Base-by-base conservation (phyloP, 352 stramenopile genomes). In the Pythium graminicola region DNA sequence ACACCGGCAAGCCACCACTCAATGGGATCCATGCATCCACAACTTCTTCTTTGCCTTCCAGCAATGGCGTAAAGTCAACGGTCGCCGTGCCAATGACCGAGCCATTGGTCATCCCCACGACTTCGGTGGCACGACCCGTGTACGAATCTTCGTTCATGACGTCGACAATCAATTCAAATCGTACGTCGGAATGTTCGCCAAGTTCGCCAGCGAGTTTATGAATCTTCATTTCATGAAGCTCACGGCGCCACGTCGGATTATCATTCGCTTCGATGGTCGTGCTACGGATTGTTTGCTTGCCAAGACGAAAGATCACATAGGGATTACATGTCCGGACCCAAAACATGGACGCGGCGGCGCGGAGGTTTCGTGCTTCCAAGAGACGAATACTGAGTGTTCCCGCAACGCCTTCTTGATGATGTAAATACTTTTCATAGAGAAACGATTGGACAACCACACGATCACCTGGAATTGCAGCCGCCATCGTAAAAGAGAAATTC, bases 111-210 rank as follows among this genome's bases (percentile, higher is more conserved):
- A 91, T 89, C 13, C 80, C 80, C 29, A 91, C 77, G n/a, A 70
- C 74, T 52, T 91, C 77, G 22, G 80, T 89, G 17, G 80, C 80
- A 50, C 80, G 84, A 31, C 80, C 80, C 14, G 78, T 85, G 40
- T 86, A 54, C 54, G 77, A 86, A 55, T 91, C 77, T 28, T 91
- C 80, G 60, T 88, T 91, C 80, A 91, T 91, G 17, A 72, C 76
- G 58, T 91, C 80, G 17, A 91, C 61, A 17, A 73, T 82, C 24
- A 91, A 70, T 54, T 91, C 80, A 44, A 89, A 48, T 2, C 77
- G 72, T 54, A 86, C 64, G 58, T 89, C 65, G 47, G 80, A 91
- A 63, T 91, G 77, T 26, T 87, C 73, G 10, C 63, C 59, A 24
- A 85, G 48, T 31, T 73, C 42, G 51, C 86, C 72, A 33, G 28